Conservation (phyloP, 2,329 filamentous ascomycete genomes). For the Xylaria arbuscula region DNA sequence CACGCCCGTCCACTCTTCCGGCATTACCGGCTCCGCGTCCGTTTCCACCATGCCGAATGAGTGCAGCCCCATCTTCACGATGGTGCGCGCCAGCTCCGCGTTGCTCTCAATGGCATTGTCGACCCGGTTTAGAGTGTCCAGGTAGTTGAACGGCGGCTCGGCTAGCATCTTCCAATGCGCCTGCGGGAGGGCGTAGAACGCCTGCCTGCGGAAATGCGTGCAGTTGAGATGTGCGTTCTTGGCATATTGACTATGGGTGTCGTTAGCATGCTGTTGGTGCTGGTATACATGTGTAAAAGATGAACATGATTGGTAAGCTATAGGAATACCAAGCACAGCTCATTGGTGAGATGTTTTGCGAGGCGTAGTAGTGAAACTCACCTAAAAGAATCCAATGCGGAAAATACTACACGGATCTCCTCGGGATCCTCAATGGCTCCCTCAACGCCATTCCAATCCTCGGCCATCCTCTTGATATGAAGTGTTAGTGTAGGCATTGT, state of each 20-base stretch:
- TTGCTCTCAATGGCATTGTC: constrained; percentile 93
- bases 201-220: constrained; percentile 88
- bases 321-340: neutral
- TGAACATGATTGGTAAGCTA: neutral
- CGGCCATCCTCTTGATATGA: constrained; percentile 27
- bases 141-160: constrained; percentile 81
- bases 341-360: neutral
- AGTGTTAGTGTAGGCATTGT: neutral
- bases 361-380: constrained; percentile 59
- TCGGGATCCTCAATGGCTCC: constrained; percentile 79
- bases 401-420: constrained; percentile 82
- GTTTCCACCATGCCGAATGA: constrained; percentile 67
- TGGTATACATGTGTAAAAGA: neutral
- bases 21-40: constrained; percentile 59
- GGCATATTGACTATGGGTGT: constrained; percentile 77
- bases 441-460: constrained; percentile 70
- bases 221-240: constrained; percentile 87
- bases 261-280: constrained; percentile 13
- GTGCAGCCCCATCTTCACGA: constrained; percentile 75
- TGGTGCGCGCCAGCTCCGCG: constrained; percentile 81
- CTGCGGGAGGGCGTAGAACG: constrained; percentile 90
- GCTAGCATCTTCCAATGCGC: constrained; percentile 86
- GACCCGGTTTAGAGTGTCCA: constrained; percentile 80
- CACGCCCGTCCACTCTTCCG: constrained; percentile 73
- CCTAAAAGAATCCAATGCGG: constrained; percentile 89